phyloP scores from a whole-genome alignment of 352 stramenopile genomes.

The Globisporangium solare region DNA sequence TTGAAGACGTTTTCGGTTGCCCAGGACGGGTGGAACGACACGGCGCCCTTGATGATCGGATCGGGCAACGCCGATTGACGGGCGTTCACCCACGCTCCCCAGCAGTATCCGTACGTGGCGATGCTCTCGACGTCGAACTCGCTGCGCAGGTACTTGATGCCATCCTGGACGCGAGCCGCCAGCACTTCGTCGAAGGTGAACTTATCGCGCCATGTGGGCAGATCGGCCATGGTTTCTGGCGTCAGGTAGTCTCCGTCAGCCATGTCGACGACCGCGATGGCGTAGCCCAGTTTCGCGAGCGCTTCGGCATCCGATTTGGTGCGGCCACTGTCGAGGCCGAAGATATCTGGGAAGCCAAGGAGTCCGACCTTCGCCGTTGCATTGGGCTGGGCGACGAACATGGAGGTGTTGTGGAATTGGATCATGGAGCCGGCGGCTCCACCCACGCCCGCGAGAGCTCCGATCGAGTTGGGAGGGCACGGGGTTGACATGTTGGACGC shows the following conservation, averaged over 20 bases:
- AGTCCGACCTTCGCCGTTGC: slow-evolving; percentile 23
- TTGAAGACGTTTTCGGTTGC: slow-evolving; percentile 29
- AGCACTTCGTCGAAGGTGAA: slow-evolving; percentile 20
- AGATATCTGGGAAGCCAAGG: slow-evolving; percentile 44
- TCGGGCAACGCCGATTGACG: slow-evolving; percentile 13
- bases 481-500: not conserved
- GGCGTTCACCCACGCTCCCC: slow-evolving; percentile 21
- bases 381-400: slow-evolving; percentile 31
- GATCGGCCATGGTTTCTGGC: slow-evolving; percentile 1
- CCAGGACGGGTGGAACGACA: slow-evolving; percentile 27
- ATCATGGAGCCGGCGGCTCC: slow-evolving; percentile 16
- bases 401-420: slow-evolving; percentile 24
- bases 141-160: slow-evolving; percentile 26
- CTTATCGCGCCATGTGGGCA: slow-evolving; percentile 14
- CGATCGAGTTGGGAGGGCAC: not conserved
- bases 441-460: not conserved
- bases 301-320: slow-evolving; percentile 43
- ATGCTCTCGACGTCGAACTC: slow-evolving; percentile 10
- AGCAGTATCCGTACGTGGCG: slow-evolving; percentile 25
- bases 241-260: slow-evolving; percentile 28
- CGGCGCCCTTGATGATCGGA: slow-evolving; percentile 20
- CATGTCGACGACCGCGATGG: slow-evolving; percentile 40
- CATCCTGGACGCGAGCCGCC: slow-evolving; percentile 16
- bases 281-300: slow-evolving; percentile 42
- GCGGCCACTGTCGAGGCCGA: slow-evolving; percentile 42